Evolutionary conservation across 495 filamentous ascomycete genomes (phyloP), one percentile per base, ranked within the genome.

Genomic region (Penicillium macrosclerotiorum): DNA sequence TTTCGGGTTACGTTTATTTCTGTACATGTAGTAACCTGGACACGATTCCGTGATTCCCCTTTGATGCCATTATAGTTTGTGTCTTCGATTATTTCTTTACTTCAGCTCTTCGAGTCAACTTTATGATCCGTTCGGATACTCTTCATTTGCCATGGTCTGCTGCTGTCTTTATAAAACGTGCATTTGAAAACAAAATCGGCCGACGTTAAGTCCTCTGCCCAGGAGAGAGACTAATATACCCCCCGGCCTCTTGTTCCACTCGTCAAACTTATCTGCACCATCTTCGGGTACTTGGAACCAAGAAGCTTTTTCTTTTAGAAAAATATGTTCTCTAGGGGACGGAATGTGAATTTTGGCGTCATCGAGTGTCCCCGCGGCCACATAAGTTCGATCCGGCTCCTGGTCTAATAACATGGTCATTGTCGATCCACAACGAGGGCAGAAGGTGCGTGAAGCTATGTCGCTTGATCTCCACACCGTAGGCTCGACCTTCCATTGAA

Each of bases 281-380:
- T 68, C 62, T 13, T 60, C 45, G 3, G 59, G 48, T 12, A 63
- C 18, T n/a, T 49, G 33, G 42, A 38, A 65, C 64, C 64, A 68
- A n/a, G 38, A 35, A 1, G 53, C 62, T 25, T 62, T 62, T 17
- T 64, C 59, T 29, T 49, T 26, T 5, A 64, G 29, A 12, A 64
- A 64, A 8, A 65, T 68, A 49, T 68, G 64, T 34, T 30, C 42
- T 8, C 42, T 27, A 0, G 57, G 47, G 8, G 8, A 8, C 1
- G 58, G 51, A 18, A 65, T 37, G 3, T 14, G 16, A 9, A 42
- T 36, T 8, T 45, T 23, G 9, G 24, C 59, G 38, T 53, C 54
- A 41, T 65, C 57, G 17, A 68, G 26, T 13, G 58, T 64, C 4
- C 64, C 62, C 18, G 59, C 63, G n/a, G 55, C 60, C 8, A 68